Conservation (phyloP, 352 stramenopile species). For the Phytophthora pini region DNA sequence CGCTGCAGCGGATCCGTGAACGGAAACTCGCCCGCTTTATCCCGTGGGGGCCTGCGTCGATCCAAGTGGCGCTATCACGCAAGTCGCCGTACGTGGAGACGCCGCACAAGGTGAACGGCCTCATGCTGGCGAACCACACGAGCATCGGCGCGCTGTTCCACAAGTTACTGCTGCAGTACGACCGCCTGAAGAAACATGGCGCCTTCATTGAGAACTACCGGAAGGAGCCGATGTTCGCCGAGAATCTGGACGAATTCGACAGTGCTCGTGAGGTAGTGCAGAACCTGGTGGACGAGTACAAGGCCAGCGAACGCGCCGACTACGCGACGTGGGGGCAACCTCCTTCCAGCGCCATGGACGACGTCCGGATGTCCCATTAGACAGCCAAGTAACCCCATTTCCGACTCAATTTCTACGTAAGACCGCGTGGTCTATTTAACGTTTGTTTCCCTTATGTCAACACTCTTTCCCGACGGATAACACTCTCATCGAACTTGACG, state of each 20-base stretch:
- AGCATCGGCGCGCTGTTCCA: constrained; percentile 94
- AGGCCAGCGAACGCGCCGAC: constrained; percentile 79
- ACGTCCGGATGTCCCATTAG: constrained; percentile 58
- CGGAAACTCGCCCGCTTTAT: constrained; percentile 98
- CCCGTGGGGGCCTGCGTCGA: constrained; percentile 98
- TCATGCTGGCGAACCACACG: constrained; percentile 99
- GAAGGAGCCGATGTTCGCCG: constrained; percentile 97
- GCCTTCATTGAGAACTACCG: constrained; percentile 99
- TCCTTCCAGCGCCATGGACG: constrained; percentile 38
- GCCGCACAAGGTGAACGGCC: constrained; percentile 96
- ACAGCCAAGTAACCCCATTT: constrained; percentile 1
- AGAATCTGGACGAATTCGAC: constrained; percentile 89
- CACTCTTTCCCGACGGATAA: constrained; percentile 79
- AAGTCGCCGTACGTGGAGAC: constrained; percentile 98
- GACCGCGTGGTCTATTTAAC: constrained; percentile 52
- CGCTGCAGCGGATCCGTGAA: constrained; percentile 98
- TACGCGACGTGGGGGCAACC: constrained; percentile 81
- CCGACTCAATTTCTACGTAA: constrained; percentile 19
- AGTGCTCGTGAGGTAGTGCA: constrained; percentile 85
- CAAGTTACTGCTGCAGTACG: constrained; percentile 96
- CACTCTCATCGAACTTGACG: constrained; percentile 86
- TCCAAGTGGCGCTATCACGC: constrained; percentile 98
- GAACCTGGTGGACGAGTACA: constrained; percentile 88
- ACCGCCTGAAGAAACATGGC: constrained; percentile 97
- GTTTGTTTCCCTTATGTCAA: constrained; percentile 48